Evolutionary conservation across 2,329 filamentous ascomycete genomes (phyloP).

Genomic region (Trichoderma cornu-damae): DNA sequence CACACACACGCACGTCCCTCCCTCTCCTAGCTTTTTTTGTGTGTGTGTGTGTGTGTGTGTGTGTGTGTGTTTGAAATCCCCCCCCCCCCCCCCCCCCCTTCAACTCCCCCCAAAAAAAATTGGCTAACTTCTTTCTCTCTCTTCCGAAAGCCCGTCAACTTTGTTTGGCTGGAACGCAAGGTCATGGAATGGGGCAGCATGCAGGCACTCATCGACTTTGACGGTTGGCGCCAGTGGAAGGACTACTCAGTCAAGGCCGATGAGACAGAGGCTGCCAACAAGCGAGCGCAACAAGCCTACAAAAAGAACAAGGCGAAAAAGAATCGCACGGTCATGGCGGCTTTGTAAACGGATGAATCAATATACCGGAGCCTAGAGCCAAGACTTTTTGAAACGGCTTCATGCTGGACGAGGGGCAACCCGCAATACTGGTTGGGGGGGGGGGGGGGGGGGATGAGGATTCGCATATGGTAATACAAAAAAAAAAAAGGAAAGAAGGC

Average conservation of each 20-base stretch:
- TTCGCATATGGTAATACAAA: background rate
- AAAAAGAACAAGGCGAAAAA: constrained; percentile 43
- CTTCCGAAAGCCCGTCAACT: constrained; percentile 74
- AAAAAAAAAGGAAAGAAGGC: background rate
- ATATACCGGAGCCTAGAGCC: constrained; percentile 1
- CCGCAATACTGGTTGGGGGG: background rate
- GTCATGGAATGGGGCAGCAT: constrained; percentile 99
- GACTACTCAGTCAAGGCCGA: constrained; percentile 58
- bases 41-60: too few relatives aligned
- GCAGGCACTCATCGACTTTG: constrained; percentile 97
- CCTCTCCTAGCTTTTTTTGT: too few relatives aligned
- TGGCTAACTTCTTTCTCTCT: background rate
- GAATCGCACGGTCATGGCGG: constrained; percentile 34
- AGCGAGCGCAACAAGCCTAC: constrained; percentile 30
- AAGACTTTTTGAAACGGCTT: constrained; percentile 7
- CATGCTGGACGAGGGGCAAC: constrained; percentile 13
- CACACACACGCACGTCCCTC: too few relatives aligned
- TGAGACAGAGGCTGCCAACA: constrained; percentile 40
- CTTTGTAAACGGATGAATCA: background rate
- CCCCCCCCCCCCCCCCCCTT: too few relatives aligned
- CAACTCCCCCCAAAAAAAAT: background rate
- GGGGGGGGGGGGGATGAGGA: background rate
- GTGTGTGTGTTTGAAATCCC: too few relatives aligned
- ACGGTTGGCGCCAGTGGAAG: constrained; percentile 97
- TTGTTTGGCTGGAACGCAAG: constrained; percentile 94